Base-by-base conservation (phyloP, 2,329 filamentous ascomycete genomes). In the Dactylellina haptotyla region DNA sequence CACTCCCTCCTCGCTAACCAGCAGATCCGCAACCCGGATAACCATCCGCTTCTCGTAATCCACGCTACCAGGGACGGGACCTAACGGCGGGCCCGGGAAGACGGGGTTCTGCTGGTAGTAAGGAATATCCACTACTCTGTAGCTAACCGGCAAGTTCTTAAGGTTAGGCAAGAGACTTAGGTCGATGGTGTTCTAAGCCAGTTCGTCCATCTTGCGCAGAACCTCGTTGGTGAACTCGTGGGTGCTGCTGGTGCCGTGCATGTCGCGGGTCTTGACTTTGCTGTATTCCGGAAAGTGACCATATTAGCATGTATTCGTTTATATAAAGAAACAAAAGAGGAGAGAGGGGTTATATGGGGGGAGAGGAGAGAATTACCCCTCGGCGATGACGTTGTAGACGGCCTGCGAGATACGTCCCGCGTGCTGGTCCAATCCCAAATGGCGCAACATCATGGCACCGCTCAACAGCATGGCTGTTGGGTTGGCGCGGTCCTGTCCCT, bases 401-500 rank as follows among this genome's bases (percentile, higher is more conserved):
- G 83, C 84, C 80, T 78, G 75, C 10, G 78, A 78, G 48, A 79
- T 78, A 41, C 95, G 90, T 88, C 97, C 97, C 80, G 95, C 95
- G 82, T 99, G 95, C 82, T 98, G 93, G 81, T 99, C 94, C 57
- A 99, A 90, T 78, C 95, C 95, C 77, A 99, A 87, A 85, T 99
- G 95, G 81, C 95, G 90, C 82, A 99, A 87, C 79, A 99, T 90
- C 95, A 99, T 99, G 81, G 92, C 91, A 77, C 93, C 93, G 72
- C 92, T 97, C 76, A 99, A 90, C 78, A 99, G 88, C 85, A 99
- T 86, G 77, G 95, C 95, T 65, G 93, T 97, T 61, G 95, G 95
- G 87, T 99, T 99, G 77, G 95, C 95, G 86, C 98, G 93, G 84
- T 97, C 93, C 87, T 97, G 97, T 86, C 95, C 95, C 89, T 98